phyloP scores from a whole-genome alignment of 2,329 filamentous ascomycete species.

The Curvularia eragrostidis region DNA sequence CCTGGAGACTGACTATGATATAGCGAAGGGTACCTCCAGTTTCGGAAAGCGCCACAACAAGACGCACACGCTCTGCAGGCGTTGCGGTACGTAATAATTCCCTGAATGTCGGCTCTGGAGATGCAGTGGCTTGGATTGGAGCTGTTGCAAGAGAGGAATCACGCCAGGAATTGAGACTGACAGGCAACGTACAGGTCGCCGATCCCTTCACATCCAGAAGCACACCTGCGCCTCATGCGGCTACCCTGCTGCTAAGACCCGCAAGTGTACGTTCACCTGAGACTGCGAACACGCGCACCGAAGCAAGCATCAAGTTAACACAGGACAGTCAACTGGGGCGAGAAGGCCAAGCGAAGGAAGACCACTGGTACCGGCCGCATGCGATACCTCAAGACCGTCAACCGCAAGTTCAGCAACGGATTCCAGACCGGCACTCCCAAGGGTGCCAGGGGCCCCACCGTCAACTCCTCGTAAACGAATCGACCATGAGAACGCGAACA shows the following conservation, averaged over 20 bases:
- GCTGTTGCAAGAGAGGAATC: conserved; percentile 1
- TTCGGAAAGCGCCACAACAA: conserved; percentile 92
- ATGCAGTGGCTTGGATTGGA: conserved; percentile 9
- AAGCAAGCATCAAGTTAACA: conserved; percentile 34
- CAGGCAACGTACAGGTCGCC: conserved; percentile 69
- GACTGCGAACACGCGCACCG: conserved; percentile 12
- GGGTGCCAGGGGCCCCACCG: conserved; percentile 72
- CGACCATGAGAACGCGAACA: conserved; percentile 21
- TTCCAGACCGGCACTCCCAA: conserved; percentile 92
- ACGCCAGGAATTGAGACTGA: conserved; percentile 42
- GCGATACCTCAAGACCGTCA: conserved; percentile 90
- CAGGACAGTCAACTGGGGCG: conserved; percentile 91
- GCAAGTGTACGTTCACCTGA: conserved; percentile 85
- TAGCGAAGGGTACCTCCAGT: conserved; percentile 75
- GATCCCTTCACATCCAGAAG: conserved; percentile 99
- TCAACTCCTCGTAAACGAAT: conserved; percentile 31
- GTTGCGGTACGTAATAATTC: conserved; percentile 79
- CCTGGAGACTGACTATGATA: conserved; percentile 56
- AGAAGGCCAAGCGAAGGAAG: conserved; percentile 99
- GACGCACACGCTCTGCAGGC: conserved; percentile 97
- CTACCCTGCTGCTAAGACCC: conserved; percentile 95
- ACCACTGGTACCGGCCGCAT: conserved; percentile 96
- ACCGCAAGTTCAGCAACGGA: conserved; percentile 95
- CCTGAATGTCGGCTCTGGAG: conserved; percentile 18
- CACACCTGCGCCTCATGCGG: conserved; percentile 95